Conservation (phyloP, 2,329 filamentous ascomycete genomes). For the Xylariaceae sp. region DNA sequence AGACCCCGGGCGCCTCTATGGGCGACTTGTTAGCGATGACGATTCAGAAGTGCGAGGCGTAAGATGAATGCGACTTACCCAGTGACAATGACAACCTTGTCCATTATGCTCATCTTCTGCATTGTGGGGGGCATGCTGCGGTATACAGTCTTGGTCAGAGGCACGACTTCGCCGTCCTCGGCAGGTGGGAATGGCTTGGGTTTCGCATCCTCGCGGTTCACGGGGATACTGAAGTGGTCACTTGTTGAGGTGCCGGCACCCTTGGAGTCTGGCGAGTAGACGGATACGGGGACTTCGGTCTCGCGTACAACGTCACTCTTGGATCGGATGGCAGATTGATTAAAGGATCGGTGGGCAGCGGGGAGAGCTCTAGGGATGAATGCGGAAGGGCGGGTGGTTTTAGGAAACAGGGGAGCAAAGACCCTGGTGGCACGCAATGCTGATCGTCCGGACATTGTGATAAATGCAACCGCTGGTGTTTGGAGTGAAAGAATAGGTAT, state of each 20-base stretch:
- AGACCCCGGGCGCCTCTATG: slow-evolving; percentile 72
- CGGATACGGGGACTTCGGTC: slow-evolving; percentile 59
- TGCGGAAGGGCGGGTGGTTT: slow-evolving; percentile 25
- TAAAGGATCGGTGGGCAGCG: slow-evolving; percentile 41
- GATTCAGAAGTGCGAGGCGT: background rate
- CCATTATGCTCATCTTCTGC: slow-evolving; percentile 69
- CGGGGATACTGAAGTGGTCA: slow-evolving; percentile 60
- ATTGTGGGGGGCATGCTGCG: slow-evolving; percentile 64
- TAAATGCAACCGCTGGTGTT: slow-evolving; percentile 1
- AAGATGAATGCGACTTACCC: slow-evolving; percentile 53
- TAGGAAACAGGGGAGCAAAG: slow-evolving; percentile 34
- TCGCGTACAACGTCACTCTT: slow-evolving; percentile 59
- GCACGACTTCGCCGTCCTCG: slow-evolving; percentile 53
- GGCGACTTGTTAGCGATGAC: slow-evolving; percentile 30
- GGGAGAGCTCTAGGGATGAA: slow-evolving; percentile 31
- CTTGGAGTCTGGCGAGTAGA: slow-evolving; percentile 53
- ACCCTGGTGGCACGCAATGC: slow-evolving; percentile 36
- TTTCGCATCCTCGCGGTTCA: slow-evolving; percentile 48
- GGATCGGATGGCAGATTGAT: slow-evolving; percentile 40
- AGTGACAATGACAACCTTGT: slow-evolving; percentile 73
- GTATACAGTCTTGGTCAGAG: slow-evolving; percentile 57
- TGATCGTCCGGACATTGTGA: slow-evolving; percentile 38
- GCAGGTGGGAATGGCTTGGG: slow-evolving; percentile 46
- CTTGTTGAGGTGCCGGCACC: slow-evolving; percentile 44
- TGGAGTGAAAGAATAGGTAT: background rate